Conservation (phyloP, 192 early-diverging fungal genomes). For the Funneliformis geosporum region DNA sequence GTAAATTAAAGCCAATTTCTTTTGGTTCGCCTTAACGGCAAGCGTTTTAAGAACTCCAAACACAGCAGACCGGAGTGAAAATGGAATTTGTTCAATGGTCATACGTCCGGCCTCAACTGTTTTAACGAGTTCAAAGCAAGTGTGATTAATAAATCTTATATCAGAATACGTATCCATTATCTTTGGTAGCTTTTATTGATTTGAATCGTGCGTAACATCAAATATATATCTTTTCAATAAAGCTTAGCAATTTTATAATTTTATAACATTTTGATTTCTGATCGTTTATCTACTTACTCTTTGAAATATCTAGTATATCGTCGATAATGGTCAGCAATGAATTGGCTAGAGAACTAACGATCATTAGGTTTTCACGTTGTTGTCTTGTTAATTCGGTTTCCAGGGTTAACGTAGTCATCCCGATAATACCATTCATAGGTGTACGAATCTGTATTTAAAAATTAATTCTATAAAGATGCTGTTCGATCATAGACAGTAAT, state of each 20-base stretch:
- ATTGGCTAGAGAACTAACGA: conserved; percentile 71
- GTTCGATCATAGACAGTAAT: neutral
- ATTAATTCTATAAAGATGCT: conserved; percentile 34
- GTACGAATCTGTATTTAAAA: conserved; percentile 76
- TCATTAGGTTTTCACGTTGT: conserved; percentile 80
- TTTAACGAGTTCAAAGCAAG: conserved; percentile 9
- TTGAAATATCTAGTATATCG: conserved; percentile 83
- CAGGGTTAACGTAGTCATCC: conserved; percentile 71
- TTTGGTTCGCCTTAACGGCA: conserved; percentile 72
- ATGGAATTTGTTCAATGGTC: conserved; percentile 73
- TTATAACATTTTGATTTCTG: neutral
- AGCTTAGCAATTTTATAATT: too few relatives aligned
- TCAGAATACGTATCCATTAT: neutral
- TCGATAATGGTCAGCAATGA: conserved; percentile 78
- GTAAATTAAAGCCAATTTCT: conserved; percentile 69
- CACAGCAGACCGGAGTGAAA: conserved; percentile 60
- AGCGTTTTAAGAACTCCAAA: conserved; percentile 72
- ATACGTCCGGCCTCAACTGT: conserved; percentile 80
- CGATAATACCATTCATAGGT: conserved; percentile 83
- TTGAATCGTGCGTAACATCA: too few relatives aligned
- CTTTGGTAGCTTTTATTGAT: too few relatives aligned
- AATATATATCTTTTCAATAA: too few relatives aligned
- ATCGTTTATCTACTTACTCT: conserved; percentile 44
- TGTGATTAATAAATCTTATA: neutral
- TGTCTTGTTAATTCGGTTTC: conserved; percentile 78